Percentiles rank a stretch among this genome's conserved stretches.
Conservation (phyloP, 2,329 filamentous ascomycete species). For the Xylariaceae sp. region DNA sequence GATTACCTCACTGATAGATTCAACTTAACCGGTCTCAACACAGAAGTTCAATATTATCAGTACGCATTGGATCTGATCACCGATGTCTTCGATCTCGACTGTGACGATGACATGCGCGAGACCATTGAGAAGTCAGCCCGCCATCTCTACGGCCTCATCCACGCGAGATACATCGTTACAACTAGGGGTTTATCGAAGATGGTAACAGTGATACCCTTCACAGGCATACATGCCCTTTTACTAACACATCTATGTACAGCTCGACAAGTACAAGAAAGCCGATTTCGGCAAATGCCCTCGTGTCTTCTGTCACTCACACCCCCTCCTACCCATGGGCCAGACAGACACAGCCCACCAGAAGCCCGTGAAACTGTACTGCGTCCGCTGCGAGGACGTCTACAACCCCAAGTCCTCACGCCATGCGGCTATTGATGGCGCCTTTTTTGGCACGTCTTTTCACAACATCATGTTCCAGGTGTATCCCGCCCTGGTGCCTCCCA, state of each 20-base stretch:
- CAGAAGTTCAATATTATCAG: conserved; percentile 97
- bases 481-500: conserved; percentile 80
- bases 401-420: conserved; percentile 96
- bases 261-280: conserved; percentile 97
- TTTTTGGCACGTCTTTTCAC: conserved; percentile 97
- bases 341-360: conserved; percentile 84
- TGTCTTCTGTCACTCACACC: conserved; percentile 90
- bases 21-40: conserved; percentile 95
- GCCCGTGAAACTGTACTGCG: conserved; percentile 94
- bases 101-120: conserved; percentile 97
- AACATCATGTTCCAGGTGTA: conserved; percentile 99
- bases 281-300: conserved; percentile 98
- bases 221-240: background rate
- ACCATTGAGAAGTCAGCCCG: conserved; percentile 96
- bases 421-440: conserved; percentile 91
- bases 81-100: conserved; percentile 97
- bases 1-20: conserved; percentile 98
- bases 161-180: conserved; percentile 94
- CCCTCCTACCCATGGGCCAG: conserved; percentile 89
- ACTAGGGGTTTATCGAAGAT: conserved; percentile 93
- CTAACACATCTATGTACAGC: conserved; percentile 46
- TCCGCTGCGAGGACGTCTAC: conserved; percentile 96
- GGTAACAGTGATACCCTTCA: conserved; percentile 52
- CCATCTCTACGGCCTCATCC: conserved; percentile 92
- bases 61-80: conserved; percentile 97